These are phyloP conservation scores for Salix caprea DNA, from an alignment of 345 rosid species.

Conservation along the genomic window DNA sequence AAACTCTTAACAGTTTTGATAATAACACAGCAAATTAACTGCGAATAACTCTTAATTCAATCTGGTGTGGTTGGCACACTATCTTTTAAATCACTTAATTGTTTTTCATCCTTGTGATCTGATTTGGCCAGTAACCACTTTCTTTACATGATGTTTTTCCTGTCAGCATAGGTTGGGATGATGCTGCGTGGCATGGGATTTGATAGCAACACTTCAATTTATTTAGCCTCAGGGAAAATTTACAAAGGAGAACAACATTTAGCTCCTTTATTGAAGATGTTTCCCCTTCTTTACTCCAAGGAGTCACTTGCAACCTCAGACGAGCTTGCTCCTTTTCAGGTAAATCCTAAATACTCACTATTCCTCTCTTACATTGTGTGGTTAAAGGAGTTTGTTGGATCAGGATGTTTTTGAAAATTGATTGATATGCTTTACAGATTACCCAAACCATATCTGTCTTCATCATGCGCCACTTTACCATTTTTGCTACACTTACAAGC, in stretches of 20 bases:
- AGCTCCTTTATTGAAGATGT: constrained; percentile 71
- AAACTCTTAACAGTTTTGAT: not conserved
- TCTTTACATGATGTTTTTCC: constrained; percentile 26
- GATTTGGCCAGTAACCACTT: constrained; percentile 18
- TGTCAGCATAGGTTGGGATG: constrained; percentile 88
- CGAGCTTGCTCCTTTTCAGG: constrained; percentile 87
- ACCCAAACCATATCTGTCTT: not conserved
- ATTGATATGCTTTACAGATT: not conserved
- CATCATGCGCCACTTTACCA: not conserved
- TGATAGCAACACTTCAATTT: constrained; percentile 71
- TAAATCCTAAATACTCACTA: constrained; percentile 29
- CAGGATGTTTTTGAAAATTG: not conserved
- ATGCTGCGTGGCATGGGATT: constrained; percentile 98
- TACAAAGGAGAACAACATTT: constrained; percentile 64
- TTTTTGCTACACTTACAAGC: not conserved
- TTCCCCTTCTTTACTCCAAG: constrained; percentile 79
- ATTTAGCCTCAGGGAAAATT: constrained; percentile 77
- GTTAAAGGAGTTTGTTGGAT: not conserved
- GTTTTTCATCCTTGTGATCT: not conserved
- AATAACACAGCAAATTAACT: not conserved
- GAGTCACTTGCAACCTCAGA: constrained; percentile 80
- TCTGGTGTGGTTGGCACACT: not conserved
- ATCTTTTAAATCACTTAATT: not conserved
- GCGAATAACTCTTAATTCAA: not conserved
- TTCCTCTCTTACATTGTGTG: not conserved